Evolutionary conservation across 257 asterid genomes (phyloP).

Genomic region (Verbascum thapsus): DNA sequence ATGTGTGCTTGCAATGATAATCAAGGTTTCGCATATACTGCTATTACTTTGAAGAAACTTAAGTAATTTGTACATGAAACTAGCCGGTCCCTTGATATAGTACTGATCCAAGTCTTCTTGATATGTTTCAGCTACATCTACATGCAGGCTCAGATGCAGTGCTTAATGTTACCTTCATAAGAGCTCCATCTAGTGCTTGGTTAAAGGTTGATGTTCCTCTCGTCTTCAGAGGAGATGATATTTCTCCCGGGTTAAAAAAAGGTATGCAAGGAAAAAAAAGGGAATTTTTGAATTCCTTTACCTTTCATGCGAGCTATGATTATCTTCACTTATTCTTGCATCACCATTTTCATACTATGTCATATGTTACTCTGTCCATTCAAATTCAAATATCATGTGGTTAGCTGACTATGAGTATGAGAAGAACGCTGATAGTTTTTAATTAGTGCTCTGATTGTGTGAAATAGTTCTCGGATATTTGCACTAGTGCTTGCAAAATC

Average conservation of each 20-base stretch:
- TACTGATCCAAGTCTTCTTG: slow-evolving; percentile 40
- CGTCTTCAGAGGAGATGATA: slow-evolving; percentile 81
- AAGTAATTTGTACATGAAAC: background rate
- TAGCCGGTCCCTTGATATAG: slow-evolving; percentile 13
- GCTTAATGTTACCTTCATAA: slow-evolving; percentile 83
- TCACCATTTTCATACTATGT: background rate
- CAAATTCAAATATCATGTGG: no score
- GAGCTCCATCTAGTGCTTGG: slow-evolving; percentile 80
- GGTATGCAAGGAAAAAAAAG: slow-evolving; percentile 51
- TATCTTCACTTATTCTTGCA: slow-evolving; percentile 18
- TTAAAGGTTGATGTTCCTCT: slow-evolving; percentile 77
- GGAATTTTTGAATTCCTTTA: background rate
- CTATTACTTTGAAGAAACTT: slow-evolving; percentile 1
- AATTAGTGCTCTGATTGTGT: no score
- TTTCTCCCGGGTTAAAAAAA: slow-evolving; percentile 81
- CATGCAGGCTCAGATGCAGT: slow-evolving; percentile 81
- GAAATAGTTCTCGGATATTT: no score
- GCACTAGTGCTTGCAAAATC: no score
- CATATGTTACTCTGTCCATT: background rate
- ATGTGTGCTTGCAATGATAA: background rate
- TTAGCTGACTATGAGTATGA: no score
- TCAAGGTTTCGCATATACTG: background rate
- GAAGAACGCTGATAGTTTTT: no score
- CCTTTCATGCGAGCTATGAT: background rate
- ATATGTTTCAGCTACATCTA: slow-evolving; percentile 74